phyloP scores from a whole-genome alignment of 805 yeast species.

The Schizosaccharomyces lindneri region DNA sequence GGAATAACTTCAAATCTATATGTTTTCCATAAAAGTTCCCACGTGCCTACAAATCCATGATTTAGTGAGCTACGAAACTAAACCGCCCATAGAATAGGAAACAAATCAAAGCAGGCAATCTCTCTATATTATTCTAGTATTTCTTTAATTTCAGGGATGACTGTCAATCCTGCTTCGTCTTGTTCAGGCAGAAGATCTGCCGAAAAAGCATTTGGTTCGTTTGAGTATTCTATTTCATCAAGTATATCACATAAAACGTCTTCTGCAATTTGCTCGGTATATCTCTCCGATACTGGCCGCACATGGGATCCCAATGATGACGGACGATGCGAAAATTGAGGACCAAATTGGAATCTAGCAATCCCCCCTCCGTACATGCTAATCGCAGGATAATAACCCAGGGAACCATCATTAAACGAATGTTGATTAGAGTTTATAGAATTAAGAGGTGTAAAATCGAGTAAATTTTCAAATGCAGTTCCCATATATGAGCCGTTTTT shows the following conservation, averaged over 20 bases:
- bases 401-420: slow-evolving; percentile 43
- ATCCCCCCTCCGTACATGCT: slow-evolving; percentile 61
- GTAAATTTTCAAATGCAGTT: slow-evolving; percentile 37
- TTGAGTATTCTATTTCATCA: slow-evolving; percentile 38
- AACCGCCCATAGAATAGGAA: not conserved
- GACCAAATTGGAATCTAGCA: slow-evolving; percentile 46
- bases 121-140: not conserved
- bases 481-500: slow-evolving; percentile 56
- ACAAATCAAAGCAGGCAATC: not conserved
- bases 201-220: not conserved
- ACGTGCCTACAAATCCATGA: not conserved
- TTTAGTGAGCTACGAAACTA: not conserved
- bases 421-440: slow-evolving; percentile 19
- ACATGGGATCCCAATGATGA: slow-evolving; percentile 10
- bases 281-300: slow-evolving; percentile 32
- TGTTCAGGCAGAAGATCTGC: slow-evolving; percentile 10
- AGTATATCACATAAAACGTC: slow-evolving; percentile 62
- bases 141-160: not conserved
- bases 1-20: not conserved
- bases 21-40: not conserved
- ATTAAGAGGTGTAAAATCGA: slow-evolving; percentile 59
- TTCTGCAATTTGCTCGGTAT: slow-evolving; percentile 46
- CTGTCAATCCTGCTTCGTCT: not conserved
- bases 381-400: slow-evolving; percentile 81
- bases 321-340: slow-evolving; percentile 23